These are phyloP conservation scores for Apiotrichum siamense DNA, from an alignment of 1,284 basidiomycete genomes.

Conservation along the genomic window DNA sequence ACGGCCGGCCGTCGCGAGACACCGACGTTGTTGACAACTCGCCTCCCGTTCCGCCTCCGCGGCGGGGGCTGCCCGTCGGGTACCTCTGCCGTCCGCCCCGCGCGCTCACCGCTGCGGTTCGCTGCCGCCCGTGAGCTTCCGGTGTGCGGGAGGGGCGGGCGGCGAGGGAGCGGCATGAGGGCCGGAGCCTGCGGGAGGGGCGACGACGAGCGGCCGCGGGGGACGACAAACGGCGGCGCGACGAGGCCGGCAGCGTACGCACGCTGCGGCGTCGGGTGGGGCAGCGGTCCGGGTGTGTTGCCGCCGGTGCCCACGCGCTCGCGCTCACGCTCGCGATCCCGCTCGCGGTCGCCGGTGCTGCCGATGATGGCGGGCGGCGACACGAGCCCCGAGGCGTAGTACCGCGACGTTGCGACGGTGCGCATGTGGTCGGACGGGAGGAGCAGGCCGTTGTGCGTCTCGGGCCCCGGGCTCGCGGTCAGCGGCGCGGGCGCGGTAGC, in stretches of 20 bases:
- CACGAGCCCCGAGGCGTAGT: conserved; percentile 25
- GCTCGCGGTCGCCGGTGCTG: no score
- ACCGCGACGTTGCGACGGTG: not conserved
- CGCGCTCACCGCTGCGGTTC: not conserved
- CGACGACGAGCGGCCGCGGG: conserved; percentile 21
- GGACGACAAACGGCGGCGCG: conserved; percentile 36
- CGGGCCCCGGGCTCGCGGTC: not conserved
- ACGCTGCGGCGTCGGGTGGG: not conserved
- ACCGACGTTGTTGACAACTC: conserved; percentile 2
- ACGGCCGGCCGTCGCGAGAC: conserved; percentile 25
- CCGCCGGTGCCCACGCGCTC: not conserved
- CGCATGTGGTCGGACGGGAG: conserved; percentile 22
- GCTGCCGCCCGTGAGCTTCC: not conserved
- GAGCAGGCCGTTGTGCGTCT: conserved; percentile 15
- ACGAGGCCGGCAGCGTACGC: conserved; percentile 32
- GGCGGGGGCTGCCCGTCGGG: not conserved
- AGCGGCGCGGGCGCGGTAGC: conserved; percentile 36
- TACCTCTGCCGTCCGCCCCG: not conserved
- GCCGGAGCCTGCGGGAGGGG: not conserved
- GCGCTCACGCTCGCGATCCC: no score
- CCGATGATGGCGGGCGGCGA: conserved; percentile 31
- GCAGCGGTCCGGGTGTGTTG: not conserved
- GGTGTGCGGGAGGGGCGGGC: not conserved
- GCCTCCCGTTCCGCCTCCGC: not conserved
- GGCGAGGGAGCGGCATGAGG: not conserved